phyloP scores from a whole-genome alignment of 768 basidiomycete species.

The Trametes meyenii region DNA sequence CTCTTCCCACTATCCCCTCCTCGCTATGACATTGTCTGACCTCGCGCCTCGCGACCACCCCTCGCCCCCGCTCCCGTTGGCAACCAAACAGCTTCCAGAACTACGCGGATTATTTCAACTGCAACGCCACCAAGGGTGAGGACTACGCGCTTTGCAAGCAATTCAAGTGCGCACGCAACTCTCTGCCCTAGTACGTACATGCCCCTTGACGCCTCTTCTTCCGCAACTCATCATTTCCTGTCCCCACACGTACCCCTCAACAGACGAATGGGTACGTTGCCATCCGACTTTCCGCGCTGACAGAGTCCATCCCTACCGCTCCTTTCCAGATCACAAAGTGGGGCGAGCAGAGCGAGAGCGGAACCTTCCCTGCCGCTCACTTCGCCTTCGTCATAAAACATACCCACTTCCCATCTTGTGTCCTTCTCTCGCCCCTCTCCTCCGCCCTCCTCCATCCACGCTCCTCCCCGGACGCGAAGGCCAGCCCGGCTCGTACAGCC shows the following conservation, averaged over 20 bases:
- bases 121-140: conserved; percentile 94
- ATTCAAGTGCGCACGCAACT: conserved; percentile 94
- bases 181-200: conserved; percentile 90
- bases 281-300: not conserved
- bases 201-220: not conserved
- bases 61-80: not conserved
- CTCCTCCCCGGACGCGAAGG: not conserved
- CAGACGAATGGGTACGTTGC: conserved; percentile 85
- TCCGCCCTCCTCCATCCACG: not conserved
- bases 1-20: not conserved
- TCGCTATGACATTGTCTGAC: conserved; percentile 1
- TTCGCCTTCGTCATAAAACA: not conserved
- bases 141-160: conserved; percentile 99
- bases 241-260: conserved; percentile 5
- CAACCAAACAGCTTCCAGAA: conserved; percentile 74
- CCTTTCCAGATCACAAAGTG: conserved; percentile 72
- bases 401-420: not conserved
- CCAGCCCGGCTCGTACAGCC: conserved; percentile 17
- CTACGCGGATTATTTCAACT: conserved; percentile 99
- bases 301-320: not conserved
- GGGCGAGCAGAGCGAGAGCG: conserved; percentile 93
- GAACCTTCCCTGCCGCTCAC: conserved; percentile 76
- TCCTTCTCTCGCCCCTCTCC: not conserved
- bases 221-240: not conserved
- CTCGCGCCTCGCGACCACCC: not conserved